Conservation (phyloP, 768 basidiomycete species). For the Psilocybe tampanensis region DNA sequence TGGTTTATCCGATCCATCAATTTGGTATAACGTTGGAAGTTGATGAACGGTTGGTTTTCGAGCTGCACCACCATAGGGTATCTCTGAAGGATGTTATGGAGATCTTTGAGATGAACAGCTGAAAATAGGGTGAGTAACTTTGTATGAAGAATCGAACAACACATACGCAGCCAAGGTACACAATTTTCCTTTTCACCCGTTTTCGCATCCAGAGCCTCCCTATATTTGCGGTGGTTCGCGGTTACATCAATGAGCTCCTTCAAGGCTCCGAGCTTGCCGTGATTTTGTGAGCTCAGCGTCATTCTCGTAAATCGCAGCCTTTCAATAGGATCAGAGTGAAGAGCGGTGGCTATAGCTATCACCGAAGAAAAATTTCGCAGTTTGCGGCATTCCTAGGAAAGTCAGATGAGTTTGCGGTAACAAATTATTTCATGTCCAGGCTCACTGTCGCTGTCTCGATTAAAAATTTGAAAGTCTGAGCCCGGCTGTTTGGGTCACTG, state of each 20-base stretch:
- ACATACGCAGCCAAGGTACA: constrained; percentile 45
- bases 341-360: constrained; percentile 42
- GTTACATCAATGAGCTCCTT: constrained; percentile 34
- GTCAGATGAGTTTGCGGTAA: background rate
- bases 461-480: constrained; percentile 44
- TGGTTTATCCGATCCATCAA: constrained; percentile 38
- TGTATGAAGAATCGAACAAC: background rate
- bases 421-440: background rate
- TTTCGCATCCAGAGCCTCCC: constrained; percentile 30
- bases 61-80: constrained; percentile 27
- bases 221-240: constrained; percentile 39
- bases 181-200: constrained; percentile 25
- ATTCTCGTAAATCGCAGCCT: constrained; percentile 36
- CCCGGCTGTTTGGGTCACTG: constrained; percentile 35
- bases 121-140: constrained; percentile 12
- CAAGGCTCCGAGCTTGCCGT: constrained; percentile 32
- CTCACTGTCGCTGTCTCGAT: constrained; percentile 42
- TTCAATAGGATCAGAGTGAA: constrained; percentile 41
- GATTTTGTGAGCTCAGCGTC: constrained; percentile 28
- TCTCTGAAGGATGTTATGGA: constrained; percentile 30
- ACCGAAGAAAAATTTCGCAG: constrained; percentile 46
- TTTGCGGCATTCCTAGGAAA: constrained; percentile 42
- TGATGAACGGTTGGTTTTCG: constrained; percentile 38
- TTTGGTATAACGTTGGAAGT: constrained; percentile 41
- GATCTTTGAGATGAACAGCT: constrained; percentile 42